Conservation (phyloP, 129 eudicot genomes). For the Flaveria sonorensis region DNA sequence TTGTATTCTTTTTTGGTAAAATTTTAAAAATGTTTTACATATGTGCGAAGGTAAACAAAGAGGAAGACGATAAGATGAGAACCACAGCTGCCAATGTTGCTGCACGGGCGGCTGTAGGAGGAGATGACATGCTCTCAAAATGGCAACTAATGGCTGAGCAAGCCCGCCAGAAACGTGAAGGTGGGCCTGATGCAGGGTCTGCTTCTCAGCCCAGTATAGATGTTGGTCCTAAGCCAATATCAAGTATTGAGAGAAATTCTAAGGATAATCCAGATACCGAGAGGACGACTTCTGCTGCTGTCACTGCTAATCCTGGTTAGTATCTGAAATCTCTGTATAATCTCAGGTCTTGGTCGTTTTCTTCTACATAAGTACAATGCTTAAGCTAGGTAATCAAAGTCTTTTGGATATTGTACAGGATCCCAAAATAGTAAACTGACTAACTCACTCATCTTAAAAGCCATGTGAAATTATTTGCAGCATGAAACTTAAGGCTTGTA, state of each 20-base stretch:
- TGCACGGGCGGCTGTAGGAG: slow-evolving; percentile 95
- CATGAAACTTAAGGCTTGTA: background rate
- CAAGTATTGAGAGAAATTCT: slow-evolving; percentile 42
- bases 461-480: background rate
- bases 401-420: background rate
- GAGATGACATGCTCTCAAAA: slow-evolving; percentile 77
- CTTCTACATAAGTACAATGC: background rate
- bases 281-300: slow-evolving; percentile 39
- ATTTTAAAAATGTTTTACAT: background rate
- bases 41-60: slow-evolving; percentile 65
- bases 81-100: slow-evolving; percentile 96
- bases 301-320: slow-evolving; percentile 47
- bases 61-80: slow-evolving; percentile 76
- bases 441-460: background rate
- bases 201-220: slow-evolving; percentile 52
- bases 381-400: background rate
- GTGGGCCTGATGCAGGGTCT: slow-evolving; percentile 55
- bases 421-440: background rate
- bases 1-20: background rate
- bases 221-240: slow-evolving; percentile 42
- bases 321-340: background rate
- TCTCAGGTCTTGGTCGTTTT: background rate
- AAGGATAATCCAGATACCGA: slow-evolving; percentile 53
- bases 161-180: slow-evolving; percentile 72
- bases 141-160: slow-evolving; percentile 90